Evolutionary conservation across 129 eudicot genomes (phyloP), one percentile per base, ranked within the genome.

Genomic region (Scalesia atractyloides): DNA sequence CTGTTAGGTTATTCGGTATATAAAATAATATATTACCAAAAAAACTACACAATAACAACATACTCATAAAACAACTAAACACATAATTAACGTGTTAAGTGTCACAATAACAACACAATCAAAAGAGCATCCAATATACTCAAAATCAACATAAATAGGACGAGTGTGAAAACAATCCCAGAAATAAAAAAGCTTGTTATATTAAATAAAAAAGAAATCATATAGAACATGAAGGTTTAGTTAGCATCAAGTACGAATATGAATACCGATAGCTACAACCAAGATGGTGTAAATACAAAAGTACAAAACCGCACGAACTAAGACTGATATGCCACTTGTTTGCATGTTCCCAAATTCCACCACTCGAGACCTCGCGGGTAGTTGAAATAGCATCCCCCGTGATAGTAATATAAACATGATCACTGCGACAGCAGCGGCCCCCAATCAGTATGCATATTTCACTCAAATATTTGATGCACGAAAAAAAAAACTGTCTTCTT

Each of bases 371-470:
- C 97, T 87, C 2, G 97, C 97, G 0, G 99, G 99, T 14, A 94
- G 74, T 82, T 94, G 99, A 75, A 88, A 90, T 24, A 94, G 69
- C 76, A 94, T 71, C 68, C 99, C 99, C 0, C 96, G 99, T 0
- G 99, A 90, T 75, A 94, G 73, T 7, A 88, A 58, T 60, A 94
- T 79, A 88, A 94, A 94, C 97, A 94, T 80, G 24, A 73, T 89
- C 86, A 94, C 99, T 0, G 99, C 90, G 22, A 94, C 97, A 30
- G 88, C 98, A 33, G 88, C 93, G 99, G 97, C 16, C 99, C 99
- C 99, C 99, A 94, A 59, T 94, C 97, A 8, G 90, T 85, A 48
- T 41, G 74, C 96, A 84, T 88, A 56, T 64, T 30, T 61, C 60
- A 46, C 33, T 19, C 34, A 53, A 53, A 43, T 39, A 16, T 79